phyloP scores from a whole-genome alignment of 1,284 basidiomycete species.

The Puccinia polysora region DNA sequence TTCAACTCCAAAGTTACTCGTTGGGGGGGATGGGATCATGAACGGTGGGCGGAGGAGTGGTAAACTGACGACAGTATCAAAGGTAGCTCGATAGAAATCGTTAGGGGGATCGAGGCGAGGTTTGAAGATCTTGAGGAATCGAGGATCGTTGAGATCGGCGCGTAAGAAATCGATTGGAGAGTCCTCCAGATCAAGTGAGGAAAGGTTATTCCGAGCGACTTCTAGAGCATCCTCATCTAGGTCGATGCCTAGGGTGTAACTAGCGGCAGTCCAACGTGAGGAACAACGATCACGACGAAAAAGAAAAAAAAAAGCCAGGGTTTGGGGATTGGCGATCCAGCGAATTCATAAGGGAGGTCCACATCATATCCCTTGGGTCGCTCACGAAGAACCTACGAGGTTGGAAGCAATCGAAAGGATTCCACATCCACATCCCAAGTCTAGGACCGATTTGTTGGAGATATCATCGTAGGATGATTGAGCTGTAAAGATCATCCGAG shows the following conservation, averaged over 20 bases:
- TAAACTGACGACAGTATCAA: conserved; percentile 29
- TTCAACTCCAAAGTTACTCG: too few relatives aligned
- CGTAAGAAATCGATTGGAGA: not conserved
- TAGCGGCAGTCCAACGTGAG: not conserved
- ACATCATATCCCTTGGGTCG: not conserved
- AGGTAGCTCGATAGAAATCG: not conserved
- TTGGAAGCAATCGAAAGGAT: conserved; percentile 10
- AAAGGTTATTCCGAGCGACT: not conserved
- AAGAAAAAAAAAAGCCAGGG: not conserved
- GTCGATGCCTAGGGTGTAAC: conserved; percentile 1
- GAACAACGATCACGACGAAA: not conserved
- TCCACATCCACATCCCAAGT: conserved; percentile 30
- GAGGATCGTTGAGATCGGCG: not conserved
- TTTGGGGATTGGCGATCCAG: too few relatives aligned
- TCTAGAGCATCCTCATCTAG: conserved; percentile 2
- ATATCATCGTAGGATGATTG: conserved; percentile 27
- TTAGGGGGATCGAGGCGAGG: not conserved
- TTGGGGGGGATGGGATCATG: not conserved
- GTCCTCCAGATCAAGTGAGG: not conserved
- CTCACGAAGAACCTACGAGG: conserved; percentile 18
- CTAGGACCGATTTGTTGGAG: conserved; percentile 9
- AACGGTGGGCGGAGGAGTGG: not conserved
- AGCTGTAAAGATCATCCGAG: conserved; percentile 31
- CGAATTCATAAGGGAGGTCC: not conserved
- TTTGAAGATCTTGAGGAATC: not conserved